Evolutionary conservation across 2,329 filamentous ascomycete species (phyloP).

Genomic region (Colletotrichum musae): DNA sequence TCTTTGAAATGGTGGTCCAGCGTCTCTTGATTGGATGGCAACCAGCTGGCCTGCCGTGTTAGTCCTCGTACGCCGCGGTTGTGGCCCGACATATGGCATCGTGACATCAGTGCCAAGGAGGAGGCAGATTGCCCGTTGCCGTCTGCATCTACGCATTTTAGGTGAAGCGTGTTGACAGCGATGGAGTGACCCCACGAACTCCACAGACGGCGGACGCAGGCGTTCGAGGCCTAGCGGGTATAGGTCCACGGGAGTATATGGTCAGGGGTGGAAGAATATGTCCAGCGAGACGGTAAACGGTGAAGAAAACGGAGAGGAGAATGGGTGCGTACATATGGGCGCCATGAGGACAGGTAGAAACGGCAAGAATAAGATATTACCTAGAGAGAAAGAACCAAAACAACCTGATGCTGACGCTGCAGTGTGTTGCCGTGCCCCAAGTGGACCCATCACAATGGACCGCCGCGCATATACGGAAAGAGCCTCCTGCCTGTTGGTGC

Average conservation of each 20-base stretch:
- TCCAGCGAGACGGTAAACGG: background rate
- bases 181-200: background rate
- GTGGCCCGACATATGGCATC: background rate
- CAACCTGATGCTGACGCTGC: too few species aligned
- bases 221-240: background rate
- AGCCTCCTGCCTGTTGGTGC: background rate
- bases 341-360: too few species aligned
- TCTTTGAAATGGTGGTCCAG: background rate
- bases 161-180: too few species aligned
- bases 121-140: slow-evolving; percentile 9
- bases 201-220: slow-evolving; percentile 8
- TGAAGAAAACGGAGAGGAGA: too few species aligned
- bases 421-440: too few species aligned
- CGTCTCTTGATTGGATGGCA: slow-evolving; percentile 1
- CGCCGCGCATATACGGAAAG: too few species aligned
- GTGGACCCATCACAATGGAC: too few species aligned
- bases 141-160: background rate
- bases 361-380: too few species aligned
- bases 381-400: too few species aligned
- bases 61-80: background rate
- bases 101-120: slow-evolving; percentile 35
- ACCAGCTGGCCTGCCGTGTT: background rate
- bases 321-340: too few species aligned
- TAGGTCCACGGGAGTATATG: background rate
- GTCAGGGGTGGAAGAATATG: background rate